Evolutionary conservation across 208 protist genomes (phyloP), one percentile per base, ranked within the genome.

Genomic region (Acanthamoeba polyphaga): DNA sequence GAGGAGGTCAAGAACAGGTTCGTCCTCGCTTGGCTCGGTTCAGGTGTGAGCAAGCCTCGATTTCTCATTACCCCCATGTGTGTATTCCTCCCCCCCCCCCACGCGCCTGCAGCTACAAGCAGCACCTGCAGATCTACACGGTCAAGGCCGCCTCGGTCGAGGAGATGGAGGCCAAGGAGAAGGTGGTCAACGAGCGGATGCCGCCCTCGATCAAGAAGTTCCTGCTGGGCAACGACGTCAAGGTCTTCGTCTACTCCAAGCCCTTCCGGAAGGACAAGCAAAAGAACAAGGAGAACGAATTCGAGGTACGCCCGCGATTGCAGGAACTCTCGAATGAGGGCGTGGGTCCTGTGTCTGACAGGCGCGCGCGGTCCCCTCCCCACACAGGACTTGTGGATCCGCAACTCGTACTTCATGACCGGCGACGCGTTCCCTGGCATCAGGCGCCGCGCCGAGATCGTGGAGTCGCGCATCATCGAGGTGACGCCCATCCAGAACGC

Each of bases 221-320:
- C 51, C n/a, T 74, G 17, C n/a, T 87, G 46, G 29, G 34, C 49
- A 95, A 87, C 43, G 94, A 95, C 49, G 92, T 95, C 82, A 95
- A 95, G 43, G 94, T 95, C 8, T 97, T 97, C 76, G 76, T 97
- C 12, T 97, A 96, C 82, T 96, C 96, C 29, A 95, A 96, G 87
- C 96, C 96, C 55, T 95, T 96, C 68, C 80, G 94, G 38, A 97
- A 97, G 58, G 46, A 38, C 19, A 95, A 95, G 78, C 34, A 76
- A 22, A 92, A 95, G 74, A 78, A 90, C 24, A 68, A 84, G 66
- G 94, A 95, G 66, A 95, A 95, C 72, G 93, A 95, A 38, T 95
- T 95, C 38, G 84, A 95, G 92, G 92, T 95, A 55, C 9, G 34
- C 38, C 38, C 74, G 74, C 22, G 38, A 53, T 43, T 46, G 6